Evolutionary conservation across 2,329 filamentous ascomycete genomes (phyloP), one percentile per base, ranked within the genome.

Genomic region (Phaeosphaeriaceae sp.): DNA sequence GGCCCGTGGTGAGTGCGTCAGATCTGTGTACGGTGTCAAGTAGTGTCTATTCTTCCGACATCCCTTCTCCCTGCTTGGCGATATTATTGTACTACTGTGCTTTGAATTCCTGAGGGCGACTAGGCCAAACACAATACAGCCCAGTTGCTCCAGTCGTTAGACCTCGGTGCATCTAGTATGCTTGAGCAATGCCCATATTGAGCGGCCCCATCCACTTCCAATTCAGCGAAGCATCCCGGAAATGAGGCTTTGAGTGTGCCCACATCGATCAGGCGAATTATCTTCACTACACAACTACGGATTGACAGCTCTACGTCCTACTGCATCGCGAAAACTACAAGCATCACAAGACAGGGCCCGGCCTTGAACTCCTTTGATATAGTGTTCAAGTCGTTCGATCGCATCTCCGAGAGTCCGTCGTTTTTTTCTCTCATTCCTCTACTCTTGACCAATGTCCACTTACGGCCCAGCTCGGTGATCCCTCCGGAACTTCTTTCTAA

Each of bases 11-110:
- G 54, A 54, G 52, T 51, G 57, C 52, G 65, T 61, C 56, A 72
- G 69, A 73, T 72, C 65, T 69, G 59, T 69, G 69, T 68, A 64
- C 64, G 24, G 53, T 54, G 42, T 56, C 50, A 61, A 57, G 55
- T 58, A 58, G 64, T 54, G 54, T 63, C 62, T 66, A 73, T 61
- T 62, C 47, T 64, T 66, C 67, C 67, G 65, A 71, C 67, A 65
- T 51, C 57, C 48, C 57, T 61, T 65, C 56, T 66, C 51, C 54
- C 53, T 42, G 33, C 73, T 76, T 76, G 73, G 72, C 73, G 71
- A 74, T 76, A 75, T 70, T 64, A 56, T 59, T 72, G 74, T 76
- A 66, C 64, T 41, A 74, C 72, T 49, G 49, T 48, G 63, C 61
- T 62, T 60, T 57, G 60, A 56, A 54, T 58, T 61, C 59, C 65